Evolutionary conservation across 352 stramenopile species (phyloP).

Genomic region (Globisporangium mamillatum): DNA sequence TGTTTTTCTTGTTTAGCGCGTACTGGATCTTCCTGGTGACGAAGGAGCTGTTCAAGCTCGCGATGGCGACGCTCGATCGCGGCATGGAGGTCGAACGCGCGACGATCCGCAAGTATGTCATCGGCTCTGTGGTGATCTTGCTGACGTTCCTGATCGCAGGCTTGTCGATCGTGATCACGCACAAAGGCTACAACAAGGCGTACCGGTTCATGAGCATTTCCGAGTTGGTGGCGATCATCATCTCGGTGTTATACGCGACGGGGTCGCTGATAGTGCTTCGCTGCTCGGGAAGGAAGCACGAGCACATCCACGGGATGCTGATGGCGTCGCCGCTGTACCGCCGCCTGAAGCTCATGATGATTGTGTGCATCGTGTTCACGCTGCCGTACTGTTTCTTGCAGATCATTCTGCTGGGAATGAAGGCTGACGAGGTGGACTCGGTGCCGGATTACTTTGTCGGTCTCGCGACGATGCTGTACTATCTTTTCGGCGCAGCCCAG

Average conservation of each 20-base stretch:
- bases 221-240: conserved; percentile 43
- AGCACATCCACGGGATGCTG: conserved; percentile 67
- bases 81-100: conserved; percentile 42
- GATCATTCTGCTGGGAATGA: conserved; percentile 40
- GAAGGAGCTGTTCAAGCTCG: conserved; percentile 56
- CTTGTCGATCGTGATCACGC: conserved; percentile 38
- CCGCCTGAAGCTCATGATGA: conserved; percentile 60
- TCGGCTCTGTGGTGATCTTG: conserved; percentile 30
- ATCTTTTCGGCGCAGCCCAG: conserved; percentile 58
- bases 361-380: conserved; percentile 63
- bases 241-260: conserved; percentile 45
- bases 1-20: conserved; percentile 61
- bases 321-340: conserved; percentile 66
- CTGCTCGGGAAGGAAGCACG: conserved; percentile 54
- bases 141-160: conserved; percentile 30
- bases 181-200: conserved; percentile 49
- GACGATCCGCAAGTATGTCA: conserved; percentile 49
- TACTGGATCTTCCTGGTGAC: conserved; percentile 70
- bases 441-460: conserved; percentile 59
- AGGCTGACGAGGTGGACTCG: conserved; percentile 33
- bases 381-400: conserved; percentile 64
- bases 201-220: conserved; percentile 56
- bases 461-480: conserved; percentile 58
- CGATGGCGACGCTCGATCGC: conserved; percentile 54
- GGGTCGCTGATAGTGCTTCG: conserved; percentile 39